Base-by-base conservation (phyloP, 1,139 yeast species). In the Hemisphaericaspora subhashii region DNA sequence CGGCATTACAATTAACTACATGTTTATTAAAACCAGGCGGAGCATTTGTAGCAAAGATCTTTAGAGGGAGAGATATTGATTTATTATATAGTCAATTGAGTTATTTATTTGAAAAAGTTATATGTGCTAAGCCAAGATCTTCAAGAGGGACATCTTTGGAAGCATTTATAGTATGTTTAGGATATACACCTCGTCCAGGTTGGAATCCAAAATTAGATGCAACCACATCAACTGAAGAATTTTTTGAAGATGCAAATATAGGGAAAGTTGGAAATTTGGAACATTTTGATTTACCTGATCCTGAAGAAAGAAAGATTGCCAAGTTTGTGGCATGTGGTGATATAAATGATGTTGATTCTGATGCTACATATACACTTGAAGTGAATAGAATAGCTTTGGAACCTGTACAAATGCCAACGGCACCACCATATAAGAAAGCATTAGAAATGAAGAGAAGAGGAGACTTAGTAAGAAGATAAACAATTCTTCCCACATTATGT, bases 251-350 rank as follows among this genome's bases (percentile, higher is more conserved):
- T 29, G 74, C 84, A 10, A 65, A 67, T 26, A 77, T 81, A 22
- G 87, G 85, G 2, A 72, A 79, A 52, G 68, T 77, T 17, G 65
- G 62, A 39, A 72, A 76, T 41, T 49, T 72, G 43, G 61, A 65
- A 39, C 49, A 53, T 44, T 58, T 79, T 60, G 70, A 63, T 45
- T 63, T 67, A 22, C 74, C 72, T 3, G 65, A 62, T 7, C 49
- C 49, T 3, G 94, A 85, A 51, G 86, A 83, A 47, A 67, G 96
- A 45, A 62, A 67, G 5, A 79, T 90, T 13, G 97, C 96, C 0
- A 87, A 88, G 13, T 92, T 92, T 52, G 68, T 92, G 44, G 96
- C 98, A 1, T 90, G 98, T 64, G 98, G 98, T 33, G 96, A 89
- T 54, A 69, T 92, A 42, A 74, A 81, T 36, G 86, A 84, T 48